Conservation (phyloP, 805 yeast species). For the Ogataea sp. region DNA sequence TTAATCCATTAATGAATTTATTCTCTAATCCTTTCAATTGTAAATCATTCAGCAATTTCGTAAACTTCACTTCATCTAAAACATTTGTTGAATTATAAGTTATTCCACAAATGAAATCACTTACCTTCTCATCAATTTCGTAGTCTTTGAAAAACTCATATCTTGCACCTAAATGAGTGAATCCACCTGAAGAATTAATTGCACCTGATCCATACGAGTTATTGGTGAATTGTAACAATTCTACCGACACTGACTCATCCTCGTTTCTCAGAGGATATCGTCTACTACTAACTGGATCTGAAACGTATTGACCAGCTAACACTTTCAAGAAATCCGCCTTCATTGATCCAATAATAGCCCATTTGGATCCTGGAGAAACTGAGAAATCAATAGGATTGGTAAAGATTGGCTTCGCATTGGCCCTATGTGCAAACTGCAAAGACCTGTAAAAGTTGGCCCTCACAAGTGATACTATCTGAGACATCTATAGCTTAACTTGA, state of each 20-base stretch:
- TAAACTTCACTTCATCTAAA: conserved; percentile 29
- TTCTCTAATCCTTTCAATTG: conserved; percentile 48
- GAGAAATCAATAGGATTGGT: conserved; percentile 31
- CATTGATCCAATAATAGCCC: conserved; percentile 49
- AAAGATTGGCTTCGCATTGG: conserved; percentile 21
- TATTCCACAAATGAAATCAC: conserved; percentile 49
- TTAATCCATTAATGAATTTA: conserved; percentile 78
- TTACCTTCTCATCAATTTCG: conserved; percentile 67
- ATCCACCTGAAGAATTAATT: conserved; percentile 32
- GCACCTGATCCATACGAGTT: conserved; percentile 27
- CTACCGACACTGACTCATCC: conserved; percentile 35
- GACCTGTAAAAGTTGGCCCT: conserved; percentile 8
- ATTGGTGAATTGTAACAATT: conserved; percentile 29
- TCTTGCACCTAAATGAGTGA: conserved; percentile 78
- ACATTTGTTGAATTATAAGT: conserved; percentile 35
- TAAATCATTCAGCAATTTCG: conserved; percentile 38
- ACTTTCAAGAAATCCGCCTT: conserved; percentile 49
- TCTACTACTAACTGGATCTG: conserved; percentile 46
- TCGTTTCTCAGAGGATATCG: conserved; percentile 43
- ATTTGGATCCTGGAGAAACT: conserved; percentile 30
- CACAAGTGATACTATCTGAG: conserved; percentile 5
- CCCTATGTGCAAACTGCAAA: background rate
- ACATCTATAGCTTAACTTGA: no score
- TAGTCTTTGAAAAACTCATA: conserved; percentile 78
- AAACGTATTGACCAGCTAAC: conserved; percentile 46